Evolutionary conservation across 176 grass and related monocot species (phyloP), one percentile per base, ranked within the genome.

Genomic region (Thinopyrum elongatum): DNA sequence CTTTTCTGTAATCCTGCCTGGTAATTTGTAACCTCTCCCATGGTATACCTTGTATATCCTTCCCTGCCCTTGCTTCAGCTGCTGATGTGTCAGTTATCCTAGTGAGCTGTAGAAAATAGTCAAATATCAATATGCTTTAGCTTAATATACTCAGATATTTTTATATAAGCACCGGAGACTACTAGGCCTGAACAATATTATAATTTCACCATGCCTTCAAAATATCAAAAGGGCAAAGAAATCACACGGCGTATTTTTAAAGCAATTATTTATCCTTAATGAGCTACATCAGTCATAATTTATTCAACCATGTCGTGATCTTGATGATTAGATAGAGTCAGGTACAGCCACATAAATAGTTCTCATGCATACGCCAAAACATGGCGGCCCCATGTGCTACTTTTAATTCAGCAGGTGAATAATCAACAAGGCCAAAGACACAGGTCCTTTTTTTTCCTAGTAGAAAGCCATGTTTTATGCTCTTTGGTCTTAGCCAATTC

Each of bases 31-130:
- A 70, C 46, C 74, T 94, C n/a, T 86, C 83, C 96, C 96, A 98
- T 78, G 91, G 96, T 77, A 98, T 98, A 36, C 96, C 93, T 84
- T 98, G 96, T 76, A 98, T 94, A 82, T 98, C 96, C 79, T 94
- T 95, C 70, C 96, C 96, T 82, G 81, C 84, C 70, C 88, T 94
- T 87, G 96, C 96, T 89, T 95, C 91, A 67, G 86, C 88, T 74
- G 96, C 92, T 38, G 93, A 92, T 53, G 90, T 98, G 83, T 98
- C 93, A 51, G 84, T 92, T 65, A 89, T 91, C 74, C 88, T 90
- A 62, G 80, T 85, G 67, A 92, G 81, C 96, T 98, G 88, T 44
- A 80, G 36, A 85, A 77, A 82, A 78, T 35, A 25, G 29, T 13
- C 47, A 59, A 79, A 59, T 19, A 67, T 67, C 17, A 80, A 68